Conservation (phyloP, 176 grass and related monocot species). For the Elymus sibiricus region DNA sequence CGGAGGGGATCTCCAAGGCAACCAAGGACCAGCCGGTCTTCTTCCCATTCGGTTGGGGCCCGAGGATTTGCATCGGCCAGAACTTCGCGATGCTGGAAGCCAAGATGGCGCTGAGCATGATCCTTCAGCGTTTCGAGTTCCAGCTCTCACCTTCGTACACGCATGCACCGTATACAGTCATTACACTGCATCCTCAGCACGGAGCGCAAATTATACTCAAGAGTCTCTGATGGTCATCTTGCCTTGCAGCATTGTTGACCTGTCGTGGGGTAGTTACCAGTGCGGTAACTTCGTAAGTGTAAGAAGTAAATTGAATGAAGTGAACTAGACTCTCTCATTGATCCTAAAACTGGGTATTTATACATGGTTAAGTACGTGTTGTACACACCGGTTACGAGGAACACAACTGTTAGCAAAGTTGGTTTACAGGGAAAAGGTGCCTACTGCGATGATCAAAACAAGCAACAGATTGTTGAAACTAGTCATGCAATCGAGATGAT, state of each 20-base stretch:
- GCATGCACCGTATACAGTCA: conserved; percentile 47
- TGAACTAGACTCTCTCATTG: too few species aligned
- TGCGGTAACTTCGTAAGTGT: background rate
- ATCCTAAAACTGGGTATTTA: too few species aligned
- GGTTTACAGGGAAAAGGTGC: too few species aligned
- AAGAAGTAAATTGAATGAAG: too few species aligned
- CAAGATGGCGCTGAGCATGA: conserved; percentile 60
- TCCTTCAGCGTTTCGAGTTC: conserved; percentile 64
- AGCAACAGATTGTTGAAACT: too few species aligned
- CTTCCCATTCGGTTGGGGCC: conserved; percentile 74
- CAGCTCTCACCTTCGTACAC: conserved; percentile 48
- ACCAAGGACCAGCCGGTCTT: conserved; percentile 36
- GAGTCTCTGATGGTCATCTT: conserved; percentile 39
- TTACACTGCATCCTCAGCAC: conserved; percentile 56
- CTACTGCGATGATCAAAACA: too few species aligned
- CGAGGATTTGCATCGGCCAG: conserved; percentile 71
- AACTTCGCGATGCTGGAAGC: conserved; percentile 72
- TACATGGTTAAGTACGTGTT: too few species aligned
- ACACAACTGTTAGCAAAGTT: too few species aligned
- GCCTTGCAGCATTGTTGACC: background rate
- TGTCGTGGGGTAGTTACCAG: background rate
- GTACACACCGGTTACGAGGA: too few species aligned
- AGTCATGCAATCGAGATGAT: too few species aligned
- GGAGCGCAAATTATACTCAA: conserved; percentile 56
- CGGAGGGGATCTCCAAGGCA: conserved; percentile 64